Conservation (phyloP, 768 basidiomycete genomes). For the Gymnopilus junonius region DNA sequence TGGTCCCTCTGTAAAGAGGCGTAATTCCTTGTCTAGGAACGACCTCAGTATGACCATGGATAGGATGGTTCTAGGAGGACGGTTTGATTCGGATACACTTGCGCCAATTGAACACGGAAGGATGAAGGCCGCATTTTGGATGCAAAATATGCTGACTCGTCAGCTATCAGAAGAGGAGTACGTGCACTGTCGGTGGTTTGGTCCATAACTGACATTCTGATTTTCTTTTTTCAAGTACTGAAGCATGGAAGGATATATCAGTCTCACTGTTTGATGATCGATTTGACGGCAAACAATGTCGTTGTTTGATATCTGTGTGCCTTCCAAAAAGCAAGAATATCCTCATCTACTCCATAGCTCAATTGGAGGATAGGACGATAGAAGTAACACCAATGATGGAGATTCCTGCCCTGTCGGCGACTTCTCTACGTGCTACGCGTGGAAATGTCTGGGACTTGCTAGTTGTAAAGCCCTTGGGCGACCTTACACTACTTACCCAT, state of each 20-base stretch:
- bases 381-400: conserved; percentile 41
- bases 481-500: conserved; percentile 64
- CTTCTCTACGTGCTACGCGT: conserved; percentile 67
- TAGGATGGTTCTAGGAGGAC: conserved; percentile 66
- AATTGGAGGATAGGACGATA: conserved; percentile 45
- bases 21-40: conserved; percentile 54
- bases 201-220: not conserved
- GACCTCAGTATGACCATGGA: conserved; percentile 67
- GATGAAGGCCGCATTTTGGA: conserved; percentile 78
- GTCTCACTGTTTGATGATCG: conserved; percentile 69
- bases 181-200: conserved; percentile 26
- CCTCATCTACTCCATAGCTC: conserved; percentile 52
- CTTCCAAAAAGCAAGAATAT: conserved; percentile 50
- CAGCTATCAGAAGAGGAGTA: conserved; percentile 56
- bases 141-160: conserved; percentile 59
- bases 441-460: conserved; percentile 70
- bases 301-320: conserved; percentile 60
- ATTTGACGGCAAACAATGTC: conserved; percentile 56
- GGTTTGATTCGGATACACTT: conserved; percentile 46
- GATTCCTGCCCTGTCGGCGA: conserved; percentile 52
- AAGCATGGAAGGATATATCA: conserved; percentile 51
- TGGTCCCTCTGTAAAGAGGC: conserved; percentile 37
- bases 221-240: conserved; percentile 34
- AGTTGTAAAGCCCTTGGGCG: conserved; percentile 59
- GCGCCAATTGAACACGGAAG: conserved; percentile 59